Base-by-base conservation (phyloP, 2,329 filamentous ascomycete species). In the Colletotrichum liaoningense region DNA sequence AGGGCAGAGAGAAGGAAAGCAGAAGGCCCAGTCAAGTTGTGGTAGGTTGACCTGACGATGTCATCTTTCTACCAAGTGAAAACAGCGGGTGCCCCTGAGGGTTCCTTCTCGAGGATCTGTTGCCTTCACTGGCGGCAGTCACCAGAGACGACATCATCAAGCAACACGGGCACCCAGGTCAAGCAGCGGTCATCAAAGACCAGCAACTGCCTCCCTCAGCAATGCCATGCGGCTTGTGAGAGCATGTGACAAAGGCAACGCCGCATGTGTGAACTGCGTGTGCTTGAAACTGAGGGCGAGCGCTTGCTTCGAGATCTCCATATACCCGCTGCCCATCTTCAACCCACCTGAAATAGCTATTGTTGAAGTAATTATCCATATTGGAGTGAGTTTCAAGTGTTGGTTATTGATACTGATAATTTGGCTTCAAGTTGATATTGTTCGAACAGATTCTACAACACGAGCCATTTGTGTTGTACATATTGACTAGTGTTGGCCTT, bases 71-170 rank as follows among this genome's bases (percentile, higher is more conserved):
- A 33, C 22, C 33, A 14, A 22, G 46, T 49, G 42, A 60, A 60
- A 70, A 54, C 30, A 59, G 70, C 60, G 67, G 22, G 67, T 52
- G 38, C 55, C 33, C 60, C 42, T 52, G 42, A 46, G 46, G 16
- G 55, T 11, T 65, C 70, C 58, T 73, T 73, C 70, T 70, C 55
- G 46, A 58, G 26, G 14, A n/a, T 58, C 52, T 69, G 42, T 54
- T 63, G 30, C 24, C 49, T 60, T 42, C 26, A 38, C 14, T n/a
- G 4, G 9, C 14, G 59, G 69, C 52, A 69, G 69, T 69, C 59
- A 72, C 66, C 35, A 58, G 42, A 33, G 58, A 46, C 19, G 9
- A 54, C 54, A 69, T 5, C 12, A n/a, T 55, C 69, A 22, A 24
- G n/a, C 30, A 38, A 19, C n/a, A 14, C n/a, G 58, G n/a, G 69